Percentiles rank a stretch among this genome's conserved stretches.
These are phyloP conservation scores for Sclerotinia spermophila DNA, from an alignment of 2,329 filamentous ascomycete genomes.

Conservation along the genomic window DNA sequence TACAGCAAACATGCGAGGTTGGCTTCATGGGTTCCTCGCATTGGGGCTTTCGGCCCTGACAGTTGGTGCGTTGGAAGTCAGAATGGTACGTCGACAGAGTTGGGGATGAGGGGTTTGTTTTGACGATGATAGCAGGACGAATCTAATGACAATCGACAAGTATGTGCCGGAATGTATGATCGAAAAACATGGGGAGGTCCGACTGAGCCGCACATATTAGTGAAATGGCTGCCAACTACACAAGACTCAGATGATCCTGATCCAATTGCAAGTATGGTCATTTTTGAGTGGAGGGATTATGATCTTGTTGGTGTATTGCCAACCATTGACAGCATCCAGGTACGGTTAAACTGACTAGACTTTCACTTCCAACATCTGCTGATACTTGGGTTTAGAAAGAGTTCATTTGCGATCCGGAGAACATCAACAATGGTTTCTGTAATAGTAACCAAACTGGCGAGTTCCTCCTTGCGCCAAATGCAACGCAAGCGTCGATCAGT, in stretches of 20 bases:
- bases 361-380: conserved; percentile 31
- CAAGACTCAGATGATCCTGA: conserved; percentile 60
- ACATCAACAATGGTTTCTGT: conserved; percentile 67
- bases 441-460: conserved; percentile 73
- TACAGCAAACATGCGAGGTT: conserved; percentile 50
- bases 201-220: conserved; percentile 82
- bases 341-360: conserved; percentile 38
- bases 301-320: conserved; percentile 69
- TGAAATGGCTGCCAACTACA: conserved; percentile 67
- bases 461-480: conserved; percentile 77
- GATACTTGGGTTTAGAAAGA: conserved; percentile 47
- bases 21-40: conserved; percentile 47
- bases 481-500: conserved; percentile 65
- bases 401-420: conserved; percentile 73
- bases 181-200: conserved; percentile 82
- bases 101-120: conserved; percentile 10
- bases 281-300: conserved; percentile 93
- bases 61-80: conserved; percentile 54
- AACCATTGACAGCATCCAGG: conserved; percentile 50
- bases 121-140: conserved; percentile 56
- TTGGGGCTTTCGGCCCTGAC: conserved; percentile 54
- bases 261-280: conserved; percentile 75
- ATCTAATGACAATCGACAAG: conserved; percentile 70
- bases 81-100: conserved; percentile 45
- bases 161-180: conserved; percentile 92